Conservation (phyloP, 345 rosid species). For the Hirschfeldia incana region DNA sequence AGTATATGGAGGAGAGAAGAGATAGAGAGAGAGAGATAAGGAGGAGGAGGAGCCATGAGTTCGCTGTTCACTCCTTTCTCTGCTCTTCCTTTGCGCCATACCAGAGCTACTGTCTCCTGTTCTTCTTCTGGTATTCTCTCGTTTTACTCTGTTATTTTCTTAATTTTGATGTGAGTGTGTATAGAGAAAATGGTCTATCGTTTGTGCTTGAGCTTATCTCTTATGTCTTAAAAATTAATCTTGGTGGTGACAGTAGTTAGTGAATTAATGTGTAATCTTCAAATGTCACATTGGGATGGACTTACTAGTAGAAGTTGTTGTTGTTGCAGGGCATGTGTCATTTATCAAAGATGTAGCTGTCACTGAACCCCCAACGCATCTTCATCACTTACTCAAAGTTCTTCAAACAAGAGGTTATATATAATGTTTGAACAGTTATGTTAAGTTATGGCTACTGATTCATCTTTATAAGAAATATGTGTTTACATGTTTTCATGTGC, state of each 20-base stretch:
- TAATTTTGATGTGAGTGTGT: neutral
- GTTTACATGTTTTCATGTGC: neutral
- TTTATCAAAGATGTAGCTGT: conserved; percentile 76
- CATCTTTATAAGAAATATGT: no score
- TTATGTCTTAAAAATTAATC: neutral
- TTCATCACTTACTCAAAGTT: conserved; percentile 64
- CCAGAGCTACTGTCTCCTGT: conserved; percentile 45
- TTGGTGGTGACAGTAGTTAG: neutral
- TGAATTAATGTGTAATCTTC: neutral
- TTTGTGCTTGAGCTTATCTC: neutral
- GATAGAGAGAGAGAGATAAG: neutral
- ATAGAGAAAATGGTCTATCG: neutral
- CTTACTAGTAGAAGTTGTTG: neutral
- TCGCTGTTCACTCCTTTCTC: conserved; percentile 43
- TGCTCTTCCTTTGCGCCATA: conserved; percentile 43
- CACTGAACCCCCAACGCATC: conserved; percentile 69
- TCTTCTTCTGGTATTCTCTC: conserved; percentile 53
- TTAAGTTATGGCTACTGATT: neutral
- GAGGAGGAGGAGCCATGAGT: conserved; percentile 35
- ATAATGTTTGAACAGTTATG: neutral
- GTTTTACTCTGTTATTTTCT: neutral
- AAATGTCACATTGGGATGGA: neutral
- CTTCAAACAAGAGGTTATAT: conserved; percentile 67
- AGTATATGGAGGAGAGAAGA: neutral
- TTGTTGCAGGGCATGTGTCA: conserved; percentile 59